phyloP scores from a whole-genome alignment of 2,329 filamentous ascomycete species.

The Westerdykella aurantiaca region DNA sequence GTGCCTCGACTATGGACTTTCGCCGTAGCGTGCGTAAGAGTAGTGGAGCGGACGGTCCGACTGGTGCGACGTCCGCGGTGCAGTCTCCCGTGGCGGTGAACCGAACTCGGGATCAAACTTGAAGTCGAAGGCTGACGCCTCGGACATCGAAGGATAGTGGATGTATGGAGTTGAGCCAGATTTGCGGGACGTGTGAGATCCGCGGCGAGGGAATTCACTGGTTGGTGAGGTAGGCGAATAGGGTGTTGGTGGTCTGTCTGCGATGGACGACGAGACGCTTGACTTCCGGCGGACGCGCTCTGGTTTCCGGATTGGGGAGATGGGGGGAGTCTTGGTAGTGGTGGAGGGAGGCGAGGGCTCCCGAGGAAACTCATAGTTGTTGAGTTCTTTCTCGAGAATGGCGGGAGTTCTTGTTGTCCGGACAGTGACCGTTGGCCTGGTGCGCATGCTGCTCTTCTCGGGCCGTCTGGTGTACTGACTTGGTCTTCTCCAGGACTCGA shows the following conservation, averaged over 20 bases:
- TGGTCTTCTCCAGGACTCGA: conserved; percentile 38
- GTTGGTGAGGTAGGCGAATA: conserved; percentile 33
- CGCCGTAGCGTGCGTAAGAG: conserved; percentile 9
- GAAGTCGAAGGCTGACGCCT: conserved; percentile 35
- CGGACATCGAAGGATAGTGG: conserved; percentile 36
- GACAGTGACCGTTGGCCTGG: conserved; percentile 20
- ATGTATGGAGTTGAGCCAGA: conserved; percentile 21
- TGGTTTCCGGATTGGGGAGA: conserved; percentile 26
- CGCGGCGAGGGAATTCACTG: conserved; percentile 21
- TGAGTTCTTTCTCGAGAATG: conserved; percentile 33
- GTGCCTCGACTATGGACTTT: conserved; percentile 1
- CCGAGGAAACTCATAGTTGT: conserved; percentile 20
- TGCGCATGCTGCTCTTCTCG: conserved; percentile 32
- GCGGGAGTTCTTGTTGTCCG: conserved; percentile 24
- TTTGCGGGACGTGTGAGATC: conserved; percentile 23
- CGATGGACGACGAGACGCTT: conserved; percentile 28
- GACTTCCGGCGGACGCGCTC: conserved; percentile 33
- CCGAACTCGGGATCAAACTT: conserved; percentile 22
- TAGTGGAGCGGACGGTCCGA: conserved; percentile 14
- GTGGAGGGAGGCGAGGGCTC: conserved; percentile 24
- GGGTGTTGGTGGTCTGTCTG: conserved; percentile 36
- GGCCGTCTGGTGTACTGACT: conserved; percentile 33
- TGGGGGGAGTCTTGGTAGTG: conserved; percentile 18
- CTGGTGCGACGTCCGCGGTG: conserved; percentile 7
- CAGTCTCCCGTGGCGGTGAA: conserved; percentile 7